Conservation (phyloP, 164 flowering plant species). For the Nymphaea colorata region DNA sequence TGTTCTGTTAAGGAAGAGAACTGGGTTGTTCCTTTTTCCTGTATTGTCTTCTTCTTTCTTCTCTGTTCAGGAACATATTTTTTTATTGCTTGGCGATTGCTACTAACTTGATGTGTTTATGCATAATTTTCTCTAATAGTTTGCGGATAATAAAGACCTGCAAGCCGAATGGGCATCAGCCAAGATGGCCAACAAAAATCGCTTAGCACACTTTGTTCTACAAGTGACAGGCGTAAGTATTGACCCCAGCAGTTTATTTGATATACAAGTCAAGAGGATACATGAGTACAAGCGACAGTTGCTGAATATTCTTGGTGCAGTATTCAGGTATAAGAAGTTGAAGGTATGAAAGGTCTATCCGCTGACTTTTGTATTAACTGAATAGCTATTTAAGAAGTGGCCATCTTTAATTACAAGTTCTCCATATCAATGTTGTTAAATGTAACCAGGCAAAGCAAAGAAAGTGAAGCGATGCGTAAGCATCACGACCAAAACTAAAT, state of each 20-base stretch:
- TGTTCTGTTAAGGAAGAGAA: too few relatives aligned
- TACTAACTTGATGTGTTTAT: not conserved
- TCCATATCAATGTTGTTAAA: too few relatives aligned
- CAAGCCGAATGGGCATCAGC: slow-evolving; percentile 93
- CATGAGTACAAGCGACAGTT: slow-evolving; percentile 97
- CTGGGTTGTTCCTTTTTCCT: too few relatives aligned
- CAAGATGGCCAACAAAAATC: slow-evolving; percentile 83
- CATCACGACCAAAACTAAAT: too few relatives aligned
- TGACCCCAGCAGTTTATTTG: slow-evolving; percentile 83
- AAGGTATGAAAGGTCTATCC: slow-evolving; percentile 41
- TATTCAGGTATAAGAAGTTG: slow-evolving; percentile 86
- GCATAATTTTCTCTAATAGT: slow-evolving; percentile 29
- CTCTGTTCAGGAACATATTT: too few relatives aligned
- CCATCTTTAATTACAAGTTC: too few relatives aligned
- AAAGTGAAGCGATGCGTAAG: too few relatives aligned
- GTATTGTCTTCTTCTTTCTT: too few relatives aligned
- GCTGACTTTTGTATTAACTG: too few relatives aligned
- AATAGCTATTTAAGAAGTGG: too few relatives aligned
- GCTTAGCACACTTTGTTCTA: slow-evolving; percentile 63
- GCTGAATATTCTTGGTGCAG: slow-evolving; percentile 70
- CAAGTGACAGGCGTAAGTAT: slow-evolving; percentile 69
- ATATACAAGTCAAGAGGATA: slow-evolving; percentile 96
- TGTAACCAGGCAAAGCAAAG: too few relatives aligned
- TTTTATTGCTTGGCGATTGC: too few relatives aligned
- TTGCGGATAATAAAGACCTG: slow-evolving; percentile 65